phyloP scores from a whole-genome alignment of 2,329 filamentous ascomycete species.

The Trichoderma gracile region DNA sequence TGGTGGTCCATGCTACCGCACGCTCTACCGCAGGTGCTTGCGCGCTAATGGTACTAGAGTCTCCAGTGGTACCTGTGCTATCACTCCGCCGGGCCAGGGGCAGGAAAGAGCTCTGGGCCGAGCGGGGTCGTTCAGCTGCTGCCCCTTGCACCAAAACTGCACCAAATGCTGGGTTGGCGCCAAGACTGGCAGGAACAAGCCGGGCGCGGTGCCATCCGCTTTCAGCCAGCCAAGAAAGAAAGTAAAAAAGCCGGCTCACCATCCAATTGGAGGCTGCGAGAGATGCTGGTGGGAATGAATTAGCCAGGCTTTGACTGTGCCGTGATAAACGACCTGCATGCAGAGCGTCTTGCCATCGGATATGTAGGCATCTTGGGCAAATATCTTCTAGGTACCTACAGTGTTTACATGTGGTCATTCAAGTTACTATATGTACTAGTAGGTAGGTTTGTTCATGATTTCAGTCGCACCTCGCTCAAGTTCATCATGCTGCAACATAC shows the following conservation, averaged over 20 bases:
- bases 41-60: constrained; percentile 4
- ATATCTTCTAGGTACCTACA: too few species aligned
- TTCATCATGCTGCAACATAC: too few species aligned
- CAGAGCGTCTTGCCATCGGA: neutral
- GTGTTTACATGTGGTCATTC: too few species aligned
- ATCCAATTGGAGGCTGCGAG: neutral
- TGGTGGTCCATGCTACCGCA: constrained; percentile 3
- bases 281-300: neutral
- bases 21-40: constrained; percentile 14
- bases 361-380: too few species aligned
- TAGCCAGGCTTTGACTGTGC: too few species aligned
- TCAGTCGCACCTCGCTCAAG: too few species aligned
- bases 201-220: constrained; percentile 25
- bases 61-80: constrained; percentile 11
- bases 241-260: neutral
- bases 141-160: constrained; percentile 6
- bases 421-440: too few species aligned
- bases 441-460: too few species aligned
- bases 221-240: constrained; percentile 24
- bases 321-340: too few species aligned
- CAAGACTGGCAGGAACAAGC: constrained; percentile 19
- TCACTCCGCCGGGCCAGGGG: neutral
- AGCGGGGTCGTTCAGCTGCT: constrained; percentile 17
- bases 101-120: constrained; percentile 15
- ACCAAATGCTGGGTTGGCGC: neutral